These are phyloP conservation scores for Chimonanthus salicifolius DNA, from an alignment of 164 flowering plant genomes.

Conservation along the genomic window DNA sequence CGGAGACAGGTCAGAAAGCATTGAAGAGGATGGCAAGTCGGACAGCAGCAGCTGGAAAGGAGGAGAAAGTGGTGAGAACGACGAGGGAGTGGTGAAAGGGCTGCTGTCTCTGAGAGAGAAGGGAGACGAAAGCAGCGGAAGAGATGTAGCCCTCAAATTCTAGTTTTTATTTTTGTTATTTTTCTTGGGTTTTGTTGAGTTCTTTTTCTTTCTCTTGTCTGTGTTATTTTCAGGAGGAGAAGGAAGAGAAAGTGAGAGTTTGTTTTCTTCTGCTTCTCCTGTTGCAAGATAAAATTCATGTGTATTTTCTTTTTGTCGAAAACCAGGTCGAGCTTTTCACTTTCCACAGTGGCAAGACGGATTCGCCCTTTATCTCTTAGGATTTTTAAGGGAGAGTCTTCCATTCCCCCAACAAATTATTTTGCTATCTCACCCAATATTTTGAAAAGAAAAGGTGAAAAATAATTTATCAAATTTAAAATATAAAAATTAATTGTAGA, in stretches of 20 bases:
- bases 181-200: slow-evolving; percentile 5
- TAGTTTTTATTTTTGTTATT: slow-evolving; percentile 8
- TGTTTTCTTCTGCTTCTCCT: not conserved
- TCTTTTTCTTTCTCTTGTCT: not conserved
- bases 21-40: slow-evolving; percentile 77
- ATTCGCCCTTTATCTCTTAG: no score
- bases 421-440: no score
- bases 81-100: slow-evolving; percentile 41
- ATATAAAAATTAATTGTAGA: no score
- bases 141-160: slow-evolving; percentile 82
- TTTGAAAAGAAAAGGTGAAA: no score
- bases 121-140: slow-evolving; percentile 77
- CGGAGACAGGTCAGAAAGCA: slow-evolving; percentile 76
- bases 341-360: no score
- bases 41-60: slow-evolving; percentile 83
- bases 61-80: slow-evolving; percentile 45
- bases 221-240: not conserved
- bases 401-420: no score
- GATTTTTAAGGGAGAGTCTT: no score
- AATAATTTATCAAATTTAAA: no score
- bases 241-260: slow-evolving; percentile 3
- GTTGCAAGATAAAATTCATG: no score
- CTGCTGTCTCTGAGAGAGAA: slow-evolving; percentile 51
- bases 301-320: no score
- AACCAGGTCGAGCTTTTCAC: no score